Evolutionary conservation across 2,329 filamentous ascomycete species (phyloP), one percentile per base, ranked within the genome.

Genomic region (Scedosporium aurantiacum): DNA sequence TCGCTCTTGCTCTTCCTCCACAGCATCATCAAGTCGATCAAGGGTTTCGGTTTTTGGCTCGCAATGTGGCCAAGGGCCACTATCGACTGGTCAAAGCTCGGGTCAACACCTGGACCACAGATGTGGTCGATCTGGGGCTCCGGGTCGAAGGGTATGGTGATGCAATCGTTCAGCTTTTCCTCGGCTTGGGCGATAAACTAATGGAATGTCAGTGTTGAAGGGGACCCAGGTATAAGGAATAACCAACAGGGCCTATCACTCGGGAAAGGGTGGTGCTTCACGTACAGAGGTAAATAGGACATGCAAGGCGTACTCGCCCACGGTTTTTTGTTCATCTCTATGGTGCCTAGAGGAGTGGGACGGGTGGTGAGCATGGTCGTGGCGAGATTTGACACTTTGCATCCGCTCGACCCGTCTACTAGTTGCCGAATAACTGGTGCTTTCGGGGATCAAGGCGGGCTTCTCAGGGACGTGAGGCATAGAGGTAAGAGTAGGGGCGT

Each of bases 1-100:
- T 97, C 93, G 65, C 91, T 96, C 76, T 97, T 97, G 65, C 85
- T 90, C 74, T 97, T 97, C 61, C 94, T 86, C 94, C 94, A 99
- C 37, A 96, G 82, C 90, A 99, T 99, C 72, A 99, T 91, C 21
- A 90, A 92, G 73, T 99, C 94, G 68, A 99, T 97, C 59, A 99
- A 76, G 4, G 91, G 90, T 71, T 96, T 97, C 4, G 95, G 95
- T 70, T 95, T 96, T 66, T 92, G 89, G 63, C 91, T 89, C 60
- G 93, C 91, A 69, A 99, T 96, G 71, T 97, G 93, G 3, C 94
- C 94, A 45, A 99, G 80, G 16, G 95, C 94, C 28, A 87, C 86
- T 65, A 99, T 95, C 68, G 96, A 84, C 74, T 97, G 93, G 73
- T 99, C 94, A 70, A 99, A 99, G 10, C 84, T 85, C 1, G 87